A percentile compares a stretch with the other conserved stretches of the same genome.
These are phyloP conservation scores for Hermanozyma aechmeae DNA, from an alignment of 805 yeast genomes.

Conservation along the genomic window DNA sequence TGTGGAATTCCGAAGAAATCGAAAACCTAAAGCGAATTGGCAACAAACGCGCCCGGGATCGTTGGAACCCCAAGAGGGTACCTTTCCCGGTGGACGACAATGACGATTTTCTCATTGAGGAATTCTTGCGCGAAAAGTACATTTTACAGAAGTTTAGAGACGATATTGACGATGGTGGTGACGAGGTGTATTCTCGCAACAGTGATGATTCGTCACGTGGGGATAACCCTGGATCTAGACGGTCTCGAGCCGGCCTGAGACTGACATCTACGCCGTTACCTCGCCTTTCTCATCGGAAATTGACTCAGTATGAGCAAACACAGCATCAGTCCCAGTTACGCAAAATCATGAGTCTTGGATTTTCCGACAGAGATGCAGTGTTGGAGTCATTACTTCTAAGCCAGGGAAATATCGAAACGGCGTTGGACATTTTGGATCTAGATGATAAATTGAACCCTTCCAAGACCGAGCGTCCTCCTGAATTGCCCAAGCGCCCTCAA, in stretches of 20 bases:
- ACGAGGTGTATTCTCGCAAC: conserved; percentile 21
- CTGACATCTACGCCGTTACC: conserved; percentile 20
- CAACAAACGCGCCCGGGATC: conserved; percentile 46
- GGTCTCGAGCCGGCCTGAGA: not conserved
- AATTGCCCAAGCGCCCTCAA: conserved; percentile 31
- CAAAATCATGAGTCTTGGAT: conserved; percentile 44
- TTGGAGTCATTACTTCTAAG: conserved; percentile 55
- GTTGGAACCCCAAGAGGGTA: conserved; percentile 61
- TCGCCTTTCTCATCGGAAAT: conserved; percentile 38
- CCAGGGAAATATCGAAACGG: conserved; percentile 50
- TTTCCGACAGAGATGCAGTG: conserved; percentile 42
- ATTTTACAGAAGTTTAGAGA: conserved; percentile 49
- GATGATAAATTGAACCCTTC: conserved; percentile 25
- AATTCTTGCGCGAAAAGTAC: conserved; percentile 60
- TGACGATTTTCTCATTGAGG: conserved; percentile 48
- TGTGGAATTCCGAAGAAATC: conserved; percentile 54
- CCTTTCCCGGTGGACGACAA: conserved; percentile 75
- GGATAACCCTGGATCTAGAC: conserved; percentile 7
- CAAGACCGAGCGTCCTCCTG: conserved; percentile 38
- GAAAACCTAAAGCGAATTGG: conserved; percentile 41
- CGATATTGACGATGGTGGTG: conserved; percentile 24
- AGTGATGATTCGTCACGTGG: conserved; percentile 6
- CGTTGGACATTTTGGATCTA: conserved; percentile 47
- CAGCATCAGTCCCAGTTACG: conserved; percentile 37
- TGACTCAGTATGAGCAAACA: conserved; percentile 44